Evolutionary conservation across 2,329 filamentous ascomycete genomes (phyloP).

Genomic region (Shiraia sp.): DNA sequence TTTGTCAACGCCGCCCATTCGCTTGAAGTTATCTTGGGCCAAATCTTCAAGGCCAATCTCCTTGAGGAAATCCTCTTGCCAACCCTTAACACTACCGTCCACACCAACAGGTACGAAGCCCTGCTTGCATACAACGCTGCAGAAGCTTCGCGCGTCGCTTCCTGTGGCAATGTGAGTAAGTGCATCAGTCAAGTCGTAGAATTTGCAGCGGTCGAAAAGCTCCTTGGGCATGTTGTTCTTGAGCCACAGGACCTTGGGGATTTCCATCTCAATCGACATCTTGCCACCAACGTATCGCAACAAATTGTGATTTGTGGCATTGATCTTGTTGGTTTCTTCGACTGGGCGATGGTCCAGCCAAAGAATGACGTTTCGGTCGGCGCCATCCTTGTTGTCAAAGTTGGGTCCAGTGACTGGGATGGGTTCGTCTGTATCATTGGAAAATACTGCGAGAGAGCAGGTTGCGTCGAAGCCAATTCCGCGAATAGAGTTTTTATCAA

Average conservation of each 20-base stretch:
- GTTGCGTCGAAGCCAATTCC: conserved; percentile 98
- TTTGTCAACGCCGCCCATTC: conserved; percentile 91
- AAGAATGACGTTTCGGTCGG: conserved; percentile 92
- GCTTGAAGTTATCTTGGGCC: conserved; percentile 82
- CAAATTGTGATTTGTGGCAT: conserved; percentile 87
- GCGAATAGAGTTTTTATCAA: conserved; percentile 74
- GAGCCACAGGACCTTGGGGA: conserved; percentile 96
- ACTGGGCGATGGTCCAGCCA: conserved; percentile 97
- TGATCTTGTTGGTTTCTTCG: conserved; percentile 90
- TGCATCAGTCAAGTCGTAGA: conserved; percentile 92
- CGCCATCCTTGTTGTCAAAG: conserved; percentile 74
- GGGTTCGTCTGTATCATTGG: conserved; percentile 85
- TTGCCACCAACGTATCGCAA: conserved; percentile 94
- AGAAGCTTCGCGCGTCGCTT: conserved; percentile 89
- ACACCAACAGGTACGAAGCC: conserved; percentile 96
- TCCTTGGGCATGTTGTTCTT: conserved; percentile 97
- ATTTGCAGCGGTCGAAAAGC: conserved; percentile 90
- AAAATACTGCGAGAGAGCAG: conserved; percentile 94
- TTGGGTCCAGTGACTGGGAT: conserved; percentile 86
- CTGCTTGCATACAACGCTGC: conserved; percentile 96
- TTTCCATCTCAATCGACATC: conserved; percentile 99
- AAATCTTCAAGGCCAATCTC: conserved; percentile 87
- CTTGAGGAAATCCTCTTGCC: conserved; percentile 92
- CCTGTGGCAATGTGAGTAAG: conserved; percentile 94
- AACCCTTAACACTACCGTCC: conserved; percentile 95